Base-by-base conservation (phyloP, 2,329 filamentous ascomycete species). In the Ophiostoma perfectum region DNA sequence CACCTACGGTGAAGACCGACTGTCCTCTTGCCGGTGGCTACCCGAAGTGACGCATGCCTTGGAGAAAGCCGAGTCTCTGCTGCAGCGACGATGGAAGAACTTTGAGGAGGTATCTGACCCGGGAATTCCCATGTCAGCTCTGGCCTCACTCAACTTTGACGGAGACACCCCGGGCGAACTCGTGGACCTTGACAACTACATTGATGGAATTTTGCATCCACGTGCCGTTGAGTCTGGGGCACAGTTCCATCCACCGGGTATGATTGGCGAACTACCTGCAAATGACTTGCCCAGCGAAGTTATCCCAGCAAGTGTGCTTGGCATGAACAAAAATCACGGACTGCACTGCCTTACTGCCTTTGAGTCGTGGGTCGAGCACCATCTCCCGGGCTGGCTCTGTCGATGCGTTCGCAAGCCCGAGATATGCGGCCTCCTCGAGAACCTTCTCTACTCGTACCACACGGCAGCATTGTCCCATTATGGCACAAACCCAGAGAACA, bases 331-430 rank as follows among this genome's bases (percentile, higher is more conserved):
- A 58, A 2, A 41, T 38, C 1, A 65, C 66, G 66, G 9, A 7
- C 60, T 67, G 64, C 68, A 67, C 67, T 55, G 64, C 52, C 72
- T 84, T 0, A 74, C 73, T 6, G 77, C 76, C 4, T 76, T 86
- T 14, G 85, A 88, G 72, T 49, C 66, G 0, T 87, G 85, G 85
- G 80, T 85, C 2, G 74, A 75, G 1, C 18, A 71, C 0, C 65
- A 78, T 49, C 76, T 86, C 0, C 63, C 73, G 0, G 11, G 27
- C 0, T 85, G 83, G 82, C 58, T 80, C 0, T 63, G 71, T 0
- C 4, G 27, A 27, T n/a, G 0, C 71, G 79, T 52, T 67, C 73
- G 2, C n/a, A n/a, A 73, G 11, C 49, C 62, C 0, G n/a, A 52
- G 0, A 75, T 75, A 4, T 81, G 78, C 66, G 16, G n/a, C 0